Evolutionary conservation across 2,329 filamentous ascomycete genomes (phyloP).

Genomic region (Alternaria tenuissima): DNA sequence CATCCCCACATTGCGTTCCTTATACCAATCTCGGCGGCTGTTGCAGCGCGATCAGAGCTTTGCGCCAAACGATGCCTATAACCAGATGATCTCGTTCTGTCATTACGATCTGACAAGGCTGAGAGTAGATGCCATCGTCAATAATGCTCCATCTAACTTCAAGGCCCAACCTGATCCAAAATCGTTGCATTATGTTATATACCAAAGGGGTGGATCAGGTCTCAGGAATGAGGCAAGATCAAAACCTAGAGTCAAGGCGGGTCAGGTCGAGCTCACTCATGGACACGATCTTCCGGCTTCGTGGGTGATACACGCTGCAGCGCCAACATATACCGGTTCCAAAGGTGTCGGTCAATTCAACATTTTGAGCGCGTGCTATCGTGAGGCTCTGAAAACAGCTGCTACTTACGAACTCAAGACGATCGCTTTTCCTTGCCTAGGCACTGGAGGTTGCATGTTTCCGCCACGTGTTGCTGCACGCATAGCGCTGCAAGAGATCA

Average conservation of each 20-base stretch:
- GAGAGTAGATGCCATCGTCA: conserved; percentile 48
- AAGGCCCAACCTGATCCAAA: conserved; percentile 14
- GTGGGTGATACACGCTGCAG: conserved; percentile 44
- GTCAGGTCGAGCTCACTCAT: conserved; percentile 36
- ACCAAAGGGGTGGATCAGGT: conserved; percentile 40
- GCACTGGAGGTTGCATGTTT: conserved; percentile 42
- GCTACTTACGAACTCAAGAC: conserved; percentile 32
- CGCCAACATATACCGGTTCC: conserved; percentile 32
- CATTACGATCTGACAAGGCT: conserved; percentile 44
- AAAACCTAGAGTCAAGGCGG: conserved; percentile 25
- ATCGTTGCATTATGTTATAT: conserved; percentile 37
- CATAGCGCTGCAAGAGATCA: conserved; percentile 43
- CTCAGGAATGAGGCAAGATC: conserved; percentile 32
- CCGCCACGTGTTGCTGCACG: conserved; percentile 42
- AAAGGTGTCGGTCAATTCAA: conserved; percentile 37
- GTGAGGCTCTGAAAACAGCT: conserved; percentile 35
- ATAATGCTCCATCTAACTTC: conserved; percentile 34
- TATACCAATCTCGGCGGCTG: conserved; percentile 39
- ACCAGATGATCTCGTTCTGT: conserved; percentile 41
- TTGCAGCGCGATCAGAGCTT: conserved; percentile 39
- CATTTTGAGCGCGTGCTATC: conserved; percentile 44
- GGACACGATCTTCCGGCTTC: conserved; percentile 40
- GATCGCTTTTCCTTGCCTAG: conserved; percentile 47
- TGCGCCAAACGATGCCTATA: conserved; percentile 41
- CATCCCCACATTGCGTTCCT: conserved; percentile 37